A percentile compares a stretch with the other conserved stretches of the same genome.
Evolutionary conservation across 2,329 filamentous ascomycete genomes (phyloP).

Genomic region (Aspergillus novoparasiticus): DNA sequence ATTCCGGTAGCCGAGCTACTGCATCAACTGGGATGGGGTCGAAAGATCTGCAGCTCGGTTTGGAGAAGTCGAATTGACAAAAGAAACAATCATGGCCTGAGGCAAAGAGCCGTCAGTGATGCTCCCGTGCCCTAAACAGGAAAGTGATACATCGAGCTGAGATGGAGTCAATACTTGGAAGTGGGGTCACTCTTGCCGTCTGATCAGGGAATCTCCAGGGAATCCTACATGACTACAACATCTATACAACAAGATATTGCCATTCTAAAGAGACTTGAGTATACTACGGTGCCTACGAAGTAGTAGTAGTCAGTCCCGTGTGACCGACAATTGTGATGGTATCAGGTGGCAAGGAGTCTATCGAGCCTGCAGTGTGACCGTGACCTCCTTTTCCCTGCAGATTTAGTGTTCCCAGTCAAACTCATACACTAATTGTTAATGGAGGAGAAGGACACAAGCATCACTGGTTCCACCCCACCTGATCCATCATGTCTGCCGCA

Average conservation of each 20-base stretch:
- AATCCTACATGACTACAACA: background rate
- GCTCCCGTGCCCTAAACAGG: background rate
- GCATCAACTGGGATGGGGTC: background rate
- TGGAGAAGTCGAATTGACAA: background rate
- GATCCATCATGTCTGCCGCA: background rate
- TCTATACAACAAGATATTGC: background rate
- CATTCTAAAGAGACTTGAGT: background rate
- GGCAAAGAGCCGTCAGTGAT: background rate
- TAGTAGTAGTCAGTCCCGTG: background rate
- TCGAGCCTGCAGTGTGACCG: background rate
- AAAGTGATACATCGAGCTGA: background rate
- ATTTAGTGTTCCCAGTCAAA: background rate
- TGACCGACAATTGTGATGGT: constrained; percentile 21
- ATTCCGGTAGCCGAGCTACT: background rate
- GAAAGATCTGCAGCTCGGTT: background rate
- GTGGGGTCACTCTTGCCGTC: background rate
- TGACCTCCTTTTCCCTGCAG: constrained; percentile 1
- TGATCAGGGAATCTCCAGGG: background rate
- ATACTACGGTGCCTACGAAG: background rate
- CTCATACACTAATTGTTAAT: background rate
- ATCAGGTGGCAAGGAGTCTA: constrained; percentile 19
- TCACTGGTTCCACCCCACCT: background rate
- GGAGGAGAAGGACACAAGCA: background rate
- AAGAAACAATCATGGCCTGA: background rate
- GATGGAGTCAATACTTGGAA: background rate